These are phyloP conservation scores for Flaveria floridana DNA, from an alignment of 140 eudicot genomes.

Conservation along the genomic window DNA sequence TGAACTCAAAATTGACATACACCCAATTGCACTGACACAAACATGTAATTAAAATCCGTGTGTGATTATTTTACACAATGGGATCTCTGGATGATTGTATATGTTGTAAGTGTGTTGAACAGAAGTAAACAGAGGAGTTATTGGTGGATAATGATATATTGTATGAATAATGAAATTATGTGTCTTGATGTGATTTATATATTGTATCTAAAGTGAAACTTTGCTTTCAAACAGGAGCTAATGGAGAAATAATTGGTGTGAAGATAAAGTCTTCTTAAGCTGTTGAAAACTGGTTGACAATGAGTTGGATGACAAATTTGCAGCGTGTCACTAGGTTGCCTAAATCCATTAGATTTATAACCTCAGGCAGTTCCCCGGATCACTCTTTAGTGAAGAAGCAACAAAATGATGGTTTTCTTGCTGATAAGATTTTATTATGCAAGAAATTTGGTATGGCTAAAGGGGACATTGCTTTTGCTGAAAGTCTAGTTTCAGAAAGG, in stretches of 20 bases:
- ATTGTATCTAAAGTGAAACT: slow-evolving; percentile 27
- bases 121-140: too few species aligned
- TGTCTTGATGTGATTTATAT: slow-evolving; percentile 22
- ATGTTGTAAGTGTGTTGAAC: too few species aligned
- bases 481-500: slow-evolving; percentile 26
- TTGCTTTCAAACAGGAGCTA: slow-evolving; percentile 30
- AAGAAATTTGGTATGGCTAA: slow-evolving; percentile 29
- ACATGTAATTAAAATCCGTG: too few species aligned
- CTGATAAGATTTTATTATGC: slow-evolving; percentile 15
- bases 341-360: slow-evolving; percentile 23
- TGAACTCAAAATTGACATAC: neutral
- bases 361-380: slow-evolving; percentile 23
- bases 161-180: neutral
- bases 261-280: slow-evolving; percentile 3
- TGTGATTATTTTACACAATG: too few species aligned
- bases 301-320: slow-evolving; percentile 48
- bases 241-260: slow-evolving; percentile 11
- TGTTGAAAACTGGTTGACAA: slow-evolving; percentile 33
- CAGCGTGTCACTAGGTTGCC: slow-evolving; percentile 35
- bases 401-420: slow-evolving; percentile 20
- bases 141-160: too few species aligned
- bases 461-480: slow-evolving; percentile 21
- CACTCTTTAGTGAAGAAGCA: slow-evolving; percentile 24
- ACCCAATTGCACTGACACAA: too few species aligned
- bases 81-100: too few species aligned